phyloP scores from a whole-genome alignment of 139 green algal species.

The Diplosphaera chodatii region DNA sequence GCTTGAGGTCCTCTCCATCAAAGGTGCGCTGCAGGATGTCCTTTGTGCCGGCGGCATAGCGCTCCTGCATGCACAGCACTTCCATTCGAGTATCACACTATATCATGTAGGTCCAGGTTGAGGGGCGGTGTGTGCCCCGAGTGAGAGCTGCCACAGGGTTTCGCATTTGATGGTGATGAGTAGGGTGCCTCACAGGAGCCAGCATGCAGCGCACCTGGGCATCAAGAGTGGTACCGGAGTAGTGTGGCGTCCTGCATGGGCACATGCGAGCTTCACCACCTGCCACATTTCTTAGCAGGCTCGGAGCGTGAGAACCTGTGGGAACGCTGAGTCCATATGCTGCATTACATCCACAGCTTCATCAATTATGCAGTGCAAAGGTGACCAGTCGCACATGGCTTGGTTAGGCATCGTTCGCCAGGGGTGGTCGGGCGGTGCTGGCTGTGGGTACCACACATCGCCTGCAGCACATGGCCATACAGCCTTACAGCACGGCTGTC shows the following conservation, averaged over 20 bases:
- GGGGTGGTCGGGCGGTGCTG: constrained; percentile 20
- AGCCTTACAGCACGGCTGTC: neutral
- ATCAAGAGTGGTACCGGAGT: constrained; percentile 22
- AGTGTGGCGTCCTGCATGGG: constrained; percentile 16
- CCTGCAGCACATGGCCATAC: constrained; percentile 6
- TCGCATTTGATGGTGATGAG: too few relatives aligned
- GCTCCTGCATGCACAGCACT: constrained; percentile 6
- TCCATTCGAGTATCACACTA: too few relatives aligned
- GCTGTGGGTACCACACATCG: constrained; percentile 25
- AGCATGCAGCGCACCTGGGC: constrained; percentile 21
- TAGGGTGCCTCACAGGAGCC: too few relatives aligned
- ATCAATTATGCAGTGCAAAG: too few relatives aligned
- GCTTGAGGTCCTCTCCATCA: constrained; percentile 15
- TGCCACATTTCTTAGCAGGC: too few relatives aligned
- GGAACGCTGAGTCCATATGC: too few relatives aligned
- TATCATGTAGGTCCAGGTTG: too few relatives aligned
- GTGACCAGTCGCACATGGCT: neutral
- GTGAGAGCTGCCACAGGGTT: too few relatives aligned
- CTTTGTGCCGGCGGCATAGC: constrained; percentile 11
- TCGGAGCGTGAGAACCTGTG: too few relatives aligned
- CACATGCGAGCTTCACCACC: neutral
- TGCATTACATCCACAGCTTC: too few relatives aligned
- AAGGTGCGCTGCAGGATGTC: constrained; percentile 15
- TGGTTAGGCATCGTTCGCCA: constrained; percentile 7
- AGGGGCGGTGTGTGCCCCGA: too few relatives aligned